Evolutionary conservation across 306 rosid species (phyloP).

Genomic region (Quillaja saponaria): DNA sequence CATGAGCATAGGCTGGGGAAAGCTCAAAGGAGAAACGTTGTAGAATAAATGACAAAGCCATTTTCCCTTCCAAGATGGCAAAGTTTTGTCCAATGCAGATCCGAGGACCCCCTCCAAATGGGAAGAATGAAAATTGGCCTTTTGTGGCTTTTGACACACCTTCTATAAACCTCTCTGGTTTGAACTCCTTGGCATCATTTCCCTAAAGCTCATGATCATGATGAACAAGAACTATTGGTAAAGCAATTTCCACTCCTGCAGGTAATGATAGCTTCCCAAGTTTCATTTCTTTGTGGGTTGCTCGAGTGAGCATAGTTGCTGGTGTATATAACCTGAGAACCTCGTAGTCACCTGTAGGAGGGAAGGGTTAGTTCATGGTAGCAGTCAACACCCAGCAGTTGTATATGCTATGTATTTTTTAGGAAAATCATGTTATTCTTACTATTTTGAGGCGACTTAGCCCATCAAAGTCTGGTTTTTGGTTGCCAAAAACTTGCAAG

Average conservation of each 20-base stretch:
- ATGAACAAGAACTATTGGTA: constrained; percentile 25
- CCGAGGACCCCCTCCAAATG: constrained; percentile 47
- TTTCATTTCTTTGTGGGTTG: constrained; percentile 2
- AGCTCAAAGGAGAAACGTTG: constrained; percentile 45
- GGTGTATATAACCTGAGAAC: constrained; percentile 50
- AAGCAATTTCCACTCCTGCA: constrained; percentile 2
- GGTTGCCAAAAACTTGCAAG: constrained; percentile 31
- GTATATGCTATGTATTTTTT: no score
- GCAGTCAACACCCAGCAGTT: no score
- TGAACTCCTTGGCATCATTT: constrained; percentile 44
- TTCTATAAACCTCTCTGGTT: constrained; percentile 40
- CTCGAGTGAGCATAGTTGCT: background rate
- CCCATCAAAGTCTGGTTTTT: constrained; percentile 35
- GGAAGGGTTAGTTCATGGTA: no score
- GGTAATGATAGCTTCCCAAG: constrained; percentile 35
- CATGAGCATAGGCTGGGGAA: constrained; percentile 46
- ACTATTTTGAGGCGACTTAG: constrained; percentile 40
- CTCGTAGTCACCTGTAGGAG: constrained; percentile 40
- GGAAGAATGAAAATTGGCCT: constrained; percentile 27
- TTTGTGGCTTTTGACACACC: constrained; percentile 40
- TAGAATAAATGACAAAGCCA: constrained; percentile 37
- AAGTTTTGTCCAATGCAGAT: constrained; percentile 52
- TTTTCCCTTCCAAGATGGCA: constrained; percentile 42
- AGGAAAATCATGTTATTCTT: no score
- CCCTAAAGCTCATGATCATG: constrained; percentile 43